Conservation (phyloP, 2,329 filamentous ascomycete genomes). For the Colletotrichum graminicola region DNA sequence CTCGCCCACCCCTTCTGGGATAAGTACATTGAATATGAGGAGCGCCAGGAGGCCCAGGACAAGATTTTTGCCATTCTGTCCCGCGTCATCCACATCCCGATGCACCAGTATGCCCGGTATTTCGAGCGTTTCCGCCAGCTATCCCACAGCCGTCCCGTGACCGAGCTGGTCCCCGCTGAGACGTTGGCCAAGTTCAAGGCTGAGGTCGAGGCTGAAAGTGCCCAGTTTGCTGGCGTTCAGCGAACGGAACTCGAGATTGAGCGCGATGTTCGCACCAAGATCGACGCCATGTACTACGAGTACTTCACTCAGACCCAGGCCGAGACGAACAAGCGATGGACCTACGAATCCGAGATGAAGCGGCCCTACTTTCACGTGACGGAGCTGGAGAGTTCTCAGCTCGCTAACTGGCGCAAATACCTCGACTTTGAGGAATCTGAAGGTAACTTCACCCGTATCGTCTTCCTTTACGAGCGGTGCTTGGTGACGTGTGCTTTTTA, state of each 20-base stretch:
- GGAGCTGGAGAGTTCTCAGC: constrained; percentile 85
- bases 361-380: constrained; percentile 97
- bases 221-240: constrained; percentile 62
- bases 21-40: constrained; percentile 97
- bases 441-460: constrained; percentile 78
- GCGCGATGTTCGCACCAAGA: constrained; percentile 81
- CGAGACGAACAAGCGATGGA: constrained; percentile 94
- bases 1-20: constrained; percentile 98
- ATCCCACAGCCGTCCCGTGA: constrained; percentile 77
- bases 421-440: constrained; percentile 94
- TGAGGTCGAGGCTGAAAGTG: constrained; percentile 77
- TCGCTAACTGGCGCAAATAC: constrained; percentile 95
- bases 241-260: constrained; percentile 85
- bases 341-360: constrained; percentile 94
- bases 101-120: constrained; percentile 96
- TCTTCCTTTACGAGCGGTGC: constrained; percentile 93
- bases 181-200: constrained; percentile 75
- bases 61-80: constrained; percentile 87
- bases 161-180: constrained; percentile 78
- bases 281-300: constrained; percentile 85
- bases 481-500: constrained; percentile 94
- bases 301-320: constrained; percentile 84
- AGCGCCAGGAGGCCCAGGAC: constrained; percentile 85
- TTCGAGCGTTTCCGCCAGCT: constrained; percentile 90
- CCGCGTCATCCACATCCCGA: constrained; percentile 88